Base-by-base conservation (phyloP, 192 early-diverging fungal species). In the Coemansia aciculifera region DNA sequence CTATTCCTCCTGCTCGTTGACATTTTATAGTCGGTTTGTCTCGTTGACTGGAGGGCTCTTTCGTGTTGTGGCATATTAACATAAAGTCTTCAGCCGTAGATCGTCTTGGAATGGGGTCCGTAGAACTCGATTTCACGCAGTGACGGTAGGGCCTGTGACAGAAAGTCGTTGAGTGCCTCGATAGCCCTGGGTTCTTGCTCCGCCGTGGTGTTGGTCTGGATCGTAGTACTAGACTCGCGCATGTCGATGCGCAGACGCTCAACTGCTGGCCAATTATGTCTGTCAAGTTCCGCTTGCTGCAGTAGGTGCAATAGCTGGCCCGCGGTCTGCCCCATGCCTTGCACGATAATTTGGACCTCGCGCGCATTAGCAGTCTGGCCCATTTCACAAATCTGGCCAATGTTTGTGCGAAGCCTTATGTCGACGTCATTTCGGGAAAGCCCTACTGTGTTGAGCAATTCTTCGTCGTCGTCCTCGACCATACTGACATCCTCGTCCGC, bases 121-220 rank as follows among this genome's bases (percentile, higher is more conserved):
- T 38, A 38, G 37, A 38, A 38, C 37, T 38, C 37, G 37, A 38
- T 38, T 6, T 38, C 37, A 5, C 37, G 37, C 15, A 43, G 12
- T 43, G 56, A 11, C 1, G 66, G 73, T 40, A 74, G 46, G n/a
- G 46, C 62, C 5, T 12, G 1, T 1, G 62, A 48, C 13, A 74
- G 54, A 7, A 17, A 10, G 32, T 12, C 15, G 19, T 69, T 74
- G 17, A 68, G 19, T 61, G 24, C 7, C n/a, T 24, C 19, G 2
- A n/a, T 3, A 5, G 43, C n/a, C 3, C 39, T 13, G 1, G 21
- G 37, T 13, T 21, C 21, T 62, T 40, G 49, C 19, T 48, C 46
- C 5, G 0, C 6, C 46, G 1, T 6, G 5, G 46, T 12, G 21
- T 23, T 21, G 46, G 46, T 48, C 46, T 23, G 46, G 4, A 19